Conservation (phyloP, 2,329 filamentous ascomycete species). For the Penicillium occitanis region DNA sequence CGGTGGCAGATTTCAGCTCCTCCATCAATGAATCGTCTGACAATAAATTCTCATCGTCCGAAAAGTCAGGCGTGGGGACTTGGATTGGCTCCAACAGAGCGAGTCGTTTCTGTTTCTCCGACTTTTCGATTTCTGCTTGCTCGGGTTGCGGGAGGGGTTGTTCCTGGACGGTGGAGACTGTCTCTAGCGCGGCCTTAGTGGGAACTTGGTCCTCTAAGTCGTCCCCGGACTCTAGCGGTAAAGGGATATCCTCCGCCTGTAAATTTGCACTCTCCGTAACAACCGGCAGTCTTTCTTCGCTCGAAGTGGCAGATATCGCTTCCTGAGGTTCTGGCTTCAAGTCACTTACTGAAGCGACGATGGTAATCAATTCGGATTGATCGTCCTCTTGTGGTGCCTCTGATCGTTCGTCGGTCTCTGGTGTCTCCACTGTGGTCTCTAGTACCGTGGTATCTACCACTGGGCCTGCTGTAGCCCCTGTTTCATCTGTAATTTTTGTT, state of each 20-base stretch:
- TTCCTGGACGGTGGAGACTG: slow-evolving; percentile 16
- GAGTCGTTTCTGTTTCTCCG: slow-evolving; percentile 37
- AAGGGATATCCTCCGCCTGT: slow-evolving; percentile 12
- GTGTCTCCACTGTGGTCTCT: background rate
- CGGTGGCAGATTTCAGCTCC: slow-evolving; percentile 75
- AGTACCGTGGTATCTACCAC: background rate
- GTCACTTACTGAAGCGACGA: slow-evolving; percentile 6
- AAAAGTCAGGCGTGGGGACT: slow-evolving; percentile 39
- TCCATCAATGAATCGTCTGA: slow-evolving; percentile 78
- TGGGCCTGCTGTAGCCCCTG: background rate
- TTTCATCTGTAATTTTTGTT: background rate
- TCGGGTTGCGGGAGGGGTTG: slow-evolving; percentile 26
- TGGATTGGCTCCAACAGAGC: slow-evolving; percentile 55
- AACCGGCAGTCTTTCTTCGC: background rate
- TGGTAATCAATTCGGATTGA: slow-evolving; percentile 4
- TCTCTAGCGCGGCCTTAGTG: slow-evolving; percentile 16
- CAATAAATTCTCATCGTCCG: slow-evolving; percentile 44
- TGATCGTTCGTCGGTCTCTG: slow-evolving; percentile 2
- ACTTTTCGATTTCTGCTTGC: slow-evolving; percentile 25
- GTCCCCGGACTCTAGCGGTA: slow-evolving; percentile 15
- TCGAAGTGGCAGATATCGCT: background rate
- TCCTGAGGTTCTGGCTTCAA: background rate
- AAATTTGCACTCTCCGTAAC: background rate
- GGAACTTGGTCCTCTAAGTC: slow-evolving; percentile 11
- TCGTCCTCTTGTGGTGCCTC: background rate